phyloP scores from a whole-genome alignment of 108 stramenopile species.

The Phaeodactylum tricornutum region DNA sequence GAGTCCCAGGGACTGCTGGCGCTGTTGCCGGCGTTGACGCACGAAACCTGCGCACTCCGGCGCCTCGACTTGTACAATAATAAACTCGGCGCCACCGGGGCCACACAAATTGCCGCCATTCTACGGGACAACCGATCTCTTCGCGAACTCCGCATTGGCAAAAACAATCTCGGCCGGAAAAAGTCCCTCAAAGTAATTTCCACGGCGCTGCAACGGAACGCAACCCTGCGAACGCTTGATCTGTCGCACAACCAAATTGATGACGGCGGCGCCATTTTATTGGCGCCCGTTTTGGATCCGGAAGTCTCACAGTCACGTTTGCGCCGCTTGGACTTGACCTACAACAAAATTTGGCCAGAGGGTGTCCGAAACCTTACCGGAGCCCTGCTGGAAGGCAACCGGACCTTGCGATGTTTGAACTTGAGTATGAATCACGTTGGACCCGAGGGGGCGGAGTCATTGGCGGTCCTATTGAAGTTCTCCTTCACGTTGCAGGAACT shows the following conservation, averaged over 20 bases:
- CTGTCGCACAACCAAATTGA: slow-evolving; percentile 32
- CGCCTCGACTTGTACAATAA: slow-evolving; percentile 17
- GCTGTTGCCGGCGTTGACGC: slow-evolving; percentile 8
- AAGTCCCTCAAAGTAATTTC: slow-evolving; percentile 30
- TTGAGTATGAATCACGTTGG: slow-evolving; percentile 16
- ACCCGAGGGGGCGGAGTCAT: slow-evolving; percentile 23
- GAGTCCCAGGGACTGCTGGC: slow-evolving; percentile 11
- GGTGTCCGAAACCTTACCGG: slow-evolving; percentile 19
- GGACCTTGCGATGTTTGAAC: slow-evolving; percentile 11
- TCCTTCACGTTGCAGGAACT: slow-evolving; percentile 25
- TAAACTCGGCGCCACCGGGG: slow-evolving; percentile 17
- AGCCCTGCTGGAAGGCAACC: slow-evolving; percentile 9
- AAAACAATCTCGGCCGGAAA: slow-evolving; percentile 27
- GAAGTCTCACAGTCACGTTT: neutral
- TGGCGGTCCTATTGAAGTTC: slow-evolving; percentile 16
- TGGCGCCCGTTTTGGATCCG: slow-evolving; percentile 9
- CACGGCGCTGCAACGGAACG: slow-evolving; percentile 12
- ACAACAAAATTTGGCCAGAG: slow-evolving; percentile 16
- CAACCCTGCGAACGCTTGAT: slow-evolving; percentile 24
- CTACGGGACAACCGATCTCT: slow-evolving; percentile 17
- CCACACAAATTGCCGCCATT: slow-evolving; percentile 13
- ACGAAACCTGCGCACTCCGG: neutral
- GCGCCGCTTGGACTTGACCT: slow-evolving; percentile 14
- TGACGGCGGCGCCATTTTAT: slow-evolving; percentile 4
- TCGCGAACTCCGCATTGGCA: slow-evolving; percentile 22